phyloP scores from a whole-genome alignment of 768 basidiomycete species.

The Tricholoma sp. region DNA sequence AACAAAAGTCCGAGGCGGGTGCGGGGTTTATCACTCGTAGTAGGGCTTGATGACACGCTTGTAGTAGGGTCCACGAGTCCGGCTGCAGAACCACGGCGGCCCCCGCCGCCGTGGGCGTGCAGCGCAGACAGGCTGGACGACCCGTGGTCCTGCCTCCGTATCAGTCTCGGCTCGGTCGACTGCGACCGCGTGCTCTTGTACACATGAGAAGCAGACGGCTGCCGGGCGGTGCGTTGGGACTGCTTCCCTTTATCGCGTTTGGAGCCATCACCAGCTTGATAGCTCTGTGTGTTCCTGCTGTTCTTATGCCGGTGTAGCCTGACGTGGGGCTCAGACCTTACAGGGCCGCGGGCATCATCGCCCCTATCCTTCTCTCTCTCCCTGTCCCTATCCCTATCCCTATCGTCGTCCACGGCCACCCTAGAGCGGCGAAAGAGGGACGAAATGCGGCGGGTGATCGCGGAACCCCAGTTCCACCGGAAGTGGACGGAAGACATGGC shows the following conservation, averaged over 20 bases:
- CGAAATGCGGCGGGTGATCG: slow-evolving; percentile 37
- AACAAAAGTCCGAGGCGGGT: slow-evolving; percentile 27
- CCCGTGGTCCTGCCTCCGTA: neutral
- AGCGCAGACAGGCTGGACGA: slow-evolving; percentile 13
- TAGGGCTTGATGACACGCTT: slow-evolving; percentile 13
- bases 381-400: slow-evolving; percentile 4
- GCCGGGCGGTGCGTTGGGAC: too few species aligned
- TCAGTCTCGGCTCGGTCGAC: slow-evolving; percentile 27
- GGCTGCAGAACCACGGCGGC: slow-evolving; percentile 11
- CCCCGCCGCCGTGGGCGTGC: slow-evolving; percentile 6
- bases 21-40: slow-evolving; percentile 12
- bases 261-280: neutral
- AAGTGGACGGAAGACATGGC: slow-evolving; percentile 68
- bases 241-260: slow-evolving; percentile 24
- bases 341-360: slow-evolving; percentile 11
- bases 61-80: slow-evolving; percentile 4
- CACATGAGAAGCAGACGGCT: neutral
- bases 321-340: slow-evolving; percentile 19
- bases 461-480: slow-evolving; percentile 52
- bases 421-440: slow-evolving; percentile 45
- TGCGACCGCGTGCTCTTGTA: slow-evolving; percentile 20
- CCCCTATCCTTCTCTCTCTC: slow-evolving; percentile 2
- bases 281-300: neutral
- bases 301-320: slow-evolving; percentile 12
- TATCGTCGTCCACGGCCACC: neutral